Evolutionary conservation across 148 eudicot genomes (phyloP).

Genomic region (Heliosperma pusillum): DNA sequence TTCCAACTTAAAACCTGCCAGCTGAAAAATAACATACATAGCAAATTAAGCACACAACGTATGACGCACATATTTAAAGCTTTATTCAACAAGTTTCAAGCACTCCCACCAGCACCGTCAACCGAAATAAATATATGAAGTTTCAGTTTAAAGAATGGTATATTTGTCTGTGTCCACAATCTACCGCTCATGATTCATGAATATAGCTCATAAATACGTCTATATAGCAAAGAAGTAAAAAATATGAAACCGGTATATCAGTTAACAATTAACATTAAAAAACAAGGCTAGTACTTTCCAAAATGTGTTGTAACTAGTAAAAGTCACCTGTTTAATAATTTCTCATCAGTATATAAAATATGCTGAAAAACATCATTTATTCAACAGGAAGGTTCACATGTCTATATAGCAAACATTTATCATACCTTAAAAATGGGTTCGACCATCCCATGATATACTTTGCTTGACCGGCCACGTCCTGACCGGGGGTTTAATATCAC

Average conservation of each 20-base stretch:
- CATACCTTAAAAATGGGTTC: conserved; percentile 97
- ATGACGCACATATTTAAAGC: not conserved
- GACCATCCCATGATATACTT: conserved; percentile 76
- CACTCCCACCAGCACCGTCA: not conserved
- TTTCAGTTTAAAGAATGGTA: not conserved
- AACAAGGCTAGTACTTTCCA: conserved; percentile 6
- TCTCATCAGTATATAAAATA: not conserved
- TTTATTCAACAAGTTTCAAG: not conserved
- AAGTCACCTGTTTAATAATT: not conserved
- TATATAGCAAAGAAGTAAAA: not conserved
- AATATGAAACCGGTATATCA: not conserved
- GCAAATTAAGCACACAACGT: conserved; percentile 20
- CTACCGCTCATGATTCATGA: not conserved
- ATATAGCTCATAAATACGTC: not conserved
- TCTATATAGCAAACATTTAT: conserved; percentile 9
- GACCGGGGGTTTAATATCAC: conserved; percentile 94
- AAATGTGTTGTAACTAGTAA: not conserved
- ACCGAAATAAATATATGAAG: not conserved
- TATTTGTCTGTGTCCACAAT: not conserved
- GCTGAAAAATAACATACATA: conserved; percentile 52
- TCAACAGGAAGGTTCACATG: not conserved
- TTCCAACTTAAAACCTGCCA: conserved; percentile 94
- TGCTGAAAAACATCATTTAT: not conserved
- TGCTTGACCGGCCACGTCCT: conserved; percentile 92
- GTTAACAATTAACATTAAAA: not conserved